Evolutionary conservation across 345 rosid species (phyloP), one percentile per base, ranked within the genome.

Genomic region (Mangifera indica): DNA sequence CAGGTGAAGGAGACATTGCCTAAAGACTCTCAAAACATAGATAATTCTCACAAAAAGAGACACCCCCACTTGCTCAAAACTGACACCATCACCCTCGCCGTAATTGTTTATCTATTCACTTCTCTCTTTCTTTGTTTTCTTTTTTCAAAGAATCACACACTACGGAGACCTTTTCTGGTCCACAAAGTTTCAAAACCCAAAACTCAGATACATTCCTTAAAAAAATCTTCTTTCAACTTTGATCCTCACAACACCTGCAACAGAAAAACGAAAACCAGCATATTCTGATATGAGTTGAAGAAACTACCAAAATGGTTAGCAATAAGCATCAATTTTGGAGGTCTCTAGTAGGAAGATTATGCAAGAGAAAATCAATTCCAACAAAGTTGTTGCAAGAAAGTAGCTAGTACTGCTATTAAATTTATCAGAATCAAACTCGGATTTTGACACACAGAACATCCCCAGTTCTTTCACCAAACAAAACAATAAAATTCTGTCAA

Each of bases 61-160:
- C 85, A 86, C 77, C 60, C 90, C 88, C 90, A 87, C 87, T 82
- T 79, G 85, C 89, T 77, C 79, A 79, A 81, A 63, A 82, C 88
- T 85, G 88, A 87, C 96, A 87, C 90, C 79, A 80, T 83, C 76
- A 56, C 80, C 80, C 72, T 60, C 72, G 68, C 44, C 76, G 52
- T 25, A 73, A 44, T 80, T 81, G 70, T 81, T 75, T 76, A 65
- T 79, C 57, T 12, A 61, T 25, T 73, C 70, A 51, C 18, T 78
- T 21, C 44, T 45, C 60, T 67, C 74, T 74, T 29, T 34, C 51
- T 78, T 66, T 42, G 48, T 76, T 81, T 64, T 73, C 72, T 71
- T 53, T 72, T 85, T 69, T 69, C 83, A 71, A 80, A 81, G 74
- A 74, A 51, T 72, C 76, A 53, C 73, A 66, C 80, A 71, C 78